These are phyloP conservation scores for Crithidia sp. DNA, from an alignment of 208 protist genomes.

Conservation along the genomic window DNA sequence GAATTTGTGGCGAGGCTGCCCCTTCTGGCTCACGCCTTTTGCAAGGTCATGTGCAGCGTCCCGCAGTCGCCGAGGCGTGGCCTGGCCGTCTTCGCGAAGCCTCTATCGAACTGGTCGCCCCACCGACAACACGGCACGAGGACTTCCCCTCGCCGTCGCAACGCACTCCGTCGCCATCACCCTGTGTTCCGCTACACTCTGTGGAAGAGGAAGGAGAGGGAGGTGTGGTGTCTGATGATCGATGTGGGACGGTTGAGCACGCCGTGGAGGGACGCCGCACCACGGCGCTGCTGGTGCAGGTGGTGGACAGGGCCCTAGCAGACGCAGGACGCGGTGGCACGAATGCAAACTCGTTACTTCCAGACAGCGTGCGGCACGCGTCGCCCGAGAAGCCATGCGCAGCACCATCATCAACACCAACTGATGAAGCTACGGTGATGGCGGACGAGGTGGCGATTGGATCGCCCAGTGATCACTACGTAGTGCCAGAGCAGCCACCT, in stretches of 20 bases:
- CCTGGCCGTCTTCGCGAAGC: conserved; percentile 5
- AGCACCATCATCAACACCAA: too few species aligned
- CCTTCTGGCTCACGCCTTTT: neutral
- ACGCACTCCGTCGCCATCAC: conserved; percentile 7
- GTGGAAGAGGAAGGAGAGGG: neutral
- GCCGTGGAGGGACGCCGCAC: conserved; percentile 29
- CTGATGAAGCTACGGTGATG: too few species aligned
- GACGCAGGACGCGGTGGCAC: neutral
- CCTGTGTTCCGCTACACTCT: neutral
- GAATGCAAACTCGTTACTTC: neutral
- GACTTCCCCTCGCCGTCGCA: neutral
- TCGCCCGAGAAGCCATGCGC: conserved; percentile 11
- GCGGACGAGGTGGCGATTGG: neutral
- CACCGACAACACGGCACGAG: conserved; percentile 18
- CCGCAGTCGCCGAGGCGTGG: conserved; percentile 2
- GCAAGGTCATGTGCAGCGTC: neutral
- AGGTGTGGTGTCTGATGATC: neutral
- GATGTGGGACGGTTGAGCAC: conserved; percentile 15
- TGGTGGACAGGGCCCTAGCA: neutral
- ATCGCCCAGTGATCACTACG: neutral
- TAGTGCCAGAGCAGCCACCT: conserved; percentile 2
- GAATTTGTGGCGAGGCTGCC: neutral
- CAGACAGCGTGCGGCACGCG: neutral
- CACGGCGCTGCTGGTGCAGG: conserved; percentile 23
- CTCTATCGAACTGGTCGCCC: conserved; percentile 5